Conservation (phyloP, 2,329 filamentous ascomycete genomes). For the Akanthomyces dipterigenus region DNA sequence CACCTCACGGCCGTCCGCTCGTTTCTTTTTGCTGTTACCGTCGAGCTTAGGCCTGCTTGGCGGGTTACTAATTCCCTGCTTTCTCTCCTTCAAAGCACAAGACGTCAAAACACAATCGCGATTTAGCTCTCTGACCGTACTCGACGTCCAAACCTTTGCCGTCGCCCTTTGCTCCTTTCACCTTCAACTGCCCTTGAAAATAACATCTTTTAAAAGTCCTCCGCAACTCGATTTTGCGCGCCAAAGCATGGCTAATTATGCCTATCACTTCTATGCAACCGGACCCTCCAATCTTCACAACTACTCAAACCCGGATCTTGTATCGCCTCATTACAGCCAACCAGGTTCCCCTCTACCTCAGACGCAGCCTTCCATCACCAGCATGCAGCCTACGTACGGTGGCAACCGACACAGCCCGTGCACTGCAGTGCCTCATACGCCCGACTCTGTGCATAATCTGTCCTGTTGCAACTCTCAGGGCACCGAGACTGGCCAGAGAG, state of each 20-base stretch:
- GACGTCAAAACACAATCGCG: background rate
- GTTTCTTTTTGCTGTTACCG: background rate
- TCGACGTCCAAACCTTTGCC: slow-evolving; percentile 1
- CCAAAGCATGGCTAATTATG: slow-evolving; percentile 48
- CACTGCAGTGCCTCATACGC: slow-evolving; percentile 57
- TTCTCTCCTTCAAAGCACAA: background rate
- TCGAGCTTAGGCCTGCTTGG: background rate
- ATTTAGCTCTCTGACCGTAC: background rate
- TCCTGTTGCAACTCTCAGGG: slow-evolving; percentile 45
- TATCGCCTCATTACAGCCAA: slow-evolving; percentile 46
- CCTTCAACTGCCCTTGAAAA: slow-evolving; percentile 12
- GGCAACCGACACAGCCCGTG: slow-evolving; percentile 56
- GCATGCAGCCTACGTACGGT: slow-evolving; percentile 43
- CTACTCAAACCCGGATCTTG: slow-evolving; percentile 45
- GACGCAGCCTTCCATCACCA: slow-evolving; percentile 41
- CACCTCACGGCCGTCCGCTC: slow-evolving; percentile 4
- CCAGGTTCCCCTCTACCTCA: slow-evolving; percentile 41
- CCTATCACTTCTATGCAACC: slow-evolving; percentile 51
- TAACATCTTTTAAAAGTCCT: slow-evolving; percentile 17
- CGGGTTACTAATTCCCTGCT: background rate
- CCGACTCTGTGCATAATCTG: slow-evolving; percentile 47
- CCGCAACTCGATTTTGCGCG: slow-evolving; percentile 28
- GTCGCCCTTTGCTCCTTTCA: background rate
- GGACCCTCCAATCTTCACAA: slow-evolving; percentile 40
- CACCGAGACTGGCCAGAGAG: slow-evolving; percentile 40